Evolutionary conservation across 1,139 yeast species (phyloP), one percentile per base, ranked within the genome.

Genomic region (Insectozyma bohioensis): DNA sequence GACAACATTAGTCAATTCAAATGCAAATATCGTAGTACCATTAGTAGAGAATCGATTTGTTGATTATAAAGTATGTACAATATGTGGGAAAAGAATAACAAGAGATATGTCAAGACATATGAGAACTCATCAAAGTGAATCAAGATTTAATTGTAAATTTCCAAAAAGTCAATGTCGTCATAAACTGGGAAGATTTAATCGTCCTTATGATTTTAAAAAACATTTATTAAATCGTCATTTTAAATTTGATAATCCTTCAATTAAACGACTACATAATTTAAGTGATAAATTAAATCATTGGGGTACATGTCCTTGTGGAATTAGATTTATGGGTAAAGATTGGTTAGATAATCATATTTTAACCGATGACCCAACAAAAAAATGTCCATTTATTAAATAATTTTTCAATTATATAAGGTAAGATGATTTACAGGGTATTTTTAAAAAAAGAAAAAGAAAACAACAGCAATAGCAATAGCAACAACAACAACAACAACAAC

Each of bases 181-280:
- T 52, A 78, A 73, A 48, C 69, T 80, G 29, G 82, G 81, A 14
- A 72, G 63, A 43, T 80, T 80, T 57, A 80, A 80, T 56, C 63
- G 87, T 28, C 85, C 83, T 3, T 80, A 80, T 49, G 87, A 80
- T 51, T 79, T 66, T 57, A 80, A 80, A 49, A 80, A 80, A 47
- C 87, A 80, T 50, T 56, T 80, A 40, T 58, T 80, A 26, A 82
- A 80, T 49, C 66, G 75, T 32, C 87, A 80, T 46, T 80, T 80
- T 49, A 57, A 54, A 30, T 80, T 78, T 50, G 76, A 72, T 39
- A 69, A 75, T 39, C 66, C 68, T 6, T 58, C 62, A 22, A 72
- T 72, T 7, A 71, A 72, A 30, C 62, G 66, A 27, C 56, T 68
- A 40, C 75, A 75, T 40, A 78, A 75, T 40, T 56, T 80, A 36